Percentiles rank a stretch among this genome's conserved stretches.
phyloP scores from a whole-genome alignment of 768 basidiomycete genomes.

The Mycena floridula region DNA sequence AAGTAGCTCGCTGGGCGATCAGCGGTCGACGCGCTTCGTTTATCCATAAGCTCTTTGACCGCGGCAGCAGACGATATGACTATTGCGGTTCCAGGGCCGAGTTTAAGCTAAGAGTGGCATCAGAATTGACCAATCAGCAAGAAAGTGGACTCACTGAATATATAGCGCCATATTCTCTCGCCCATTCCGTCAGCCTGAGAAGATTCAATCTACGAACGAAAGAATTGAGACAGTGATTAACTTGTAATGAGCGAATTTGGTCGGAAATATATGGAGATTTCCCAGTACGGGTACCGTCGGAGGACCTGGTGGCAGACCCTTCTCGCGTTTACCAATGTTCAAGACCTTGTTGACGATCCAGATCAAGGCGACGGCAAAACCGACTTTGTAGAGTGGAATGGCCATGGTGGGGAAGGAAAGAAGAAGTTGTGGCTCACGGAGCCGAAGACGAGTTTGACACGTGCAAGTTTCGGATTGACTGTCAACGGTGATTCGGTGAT shows the following conservation, averaged over 20 bases:
- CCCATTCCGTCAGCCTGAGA: conserved; percentile 20
- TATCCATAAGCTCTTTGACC: background rate
- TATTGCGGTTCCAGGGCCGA: background rate
- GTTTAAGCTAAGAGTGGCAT: background rate
- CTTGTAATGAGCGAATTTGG: background rate
- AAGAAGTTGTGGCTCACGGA: too few species aligned
- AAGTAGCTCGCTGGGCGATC: background rate
- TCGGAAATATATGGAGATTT: conserved; percentile 14
- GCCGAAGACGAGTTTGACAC: too few species aligned
- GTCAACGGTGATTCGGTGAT: too few species aligned
- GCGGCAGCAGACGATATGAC: background rate
- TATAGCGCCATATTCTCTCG: conserved; percentile 15
- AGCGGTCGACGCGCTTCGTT: background rate
- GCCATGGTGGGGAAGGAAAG: too few species aligned
- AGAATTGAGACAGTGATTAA: conserved; percentile 6
- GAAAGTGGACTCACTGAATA: conserved; percentile 7
- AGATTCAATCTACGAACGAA: background rate
- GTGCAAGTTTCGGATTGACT: too few species aligned
- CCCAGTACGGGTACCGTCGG: conserved; percentile 14
- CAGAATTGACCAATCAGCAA: background rate
- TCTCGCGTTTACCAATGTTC: conserved; percentile 2
- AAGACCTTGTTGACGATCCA: background rate
- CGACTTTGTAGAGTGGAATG: too few species aligned
- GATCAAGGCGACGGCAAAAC: too few species aligned
- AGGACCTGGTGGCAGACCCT: conserved; percentile 14